Conservation (phyloP, 1,284 basidiomycete species). For the Trichosporon coremiiforme region DNA sequence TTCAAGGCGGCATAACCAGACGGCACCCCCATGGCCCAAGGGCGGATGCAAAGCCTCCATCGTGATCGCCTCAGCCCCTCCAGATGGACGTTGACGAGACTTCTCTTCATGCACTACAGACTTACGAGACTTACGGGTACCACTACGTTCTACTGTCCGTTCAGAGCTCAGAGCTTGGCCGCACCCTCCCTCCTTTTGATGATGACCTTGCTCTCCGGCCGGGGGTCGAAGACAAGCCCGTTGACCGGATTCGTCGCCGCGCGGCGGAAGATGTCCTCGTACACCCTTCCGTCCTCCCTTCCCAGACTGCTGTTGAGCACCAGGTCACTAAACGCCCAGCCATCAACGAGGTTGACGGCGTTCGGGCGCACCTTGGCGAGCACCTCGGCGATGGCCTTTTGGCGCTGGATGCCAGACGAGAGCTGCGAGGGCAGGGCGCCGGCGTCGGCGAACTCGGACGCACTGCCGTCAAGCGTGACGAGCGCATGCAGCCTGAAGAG, state of each 20-base stretch:
- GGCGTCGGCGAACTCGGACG: slow-evolving; percentile 59
- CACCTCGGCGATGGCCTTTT: slow-evolving; percentile 17
- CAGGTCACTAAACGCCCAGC: slow-evolving; percentile 61
- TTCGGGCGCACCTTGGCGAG: slow-evolving; percentile 18
- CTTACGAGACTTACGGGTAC: no score
- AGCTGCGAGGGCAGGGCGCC: slow-evolving; percentile 54
- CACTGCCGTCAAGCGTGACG: slow-evolving; percentile 56
- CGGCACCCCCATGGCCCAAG: no score
- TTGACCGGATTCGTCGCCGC: slow-evolving; percentile 32
- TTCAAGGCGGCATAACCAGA: no score
- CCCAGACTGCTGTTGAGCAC: slow-evolving; percentile 63
- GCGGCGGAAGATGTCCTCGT: slow-evolving; percentile 58
- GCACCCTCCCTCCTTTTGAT: slow-evolving; percentile 1
- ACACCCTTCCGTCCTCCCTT: slow-evolving; percentile 58
- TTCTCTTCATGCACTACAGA: no score
- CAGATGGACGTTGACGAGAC: no score
- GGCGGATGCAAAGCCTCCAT: no score
- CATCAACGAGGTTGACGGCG: slow-evolving; percentile 58
- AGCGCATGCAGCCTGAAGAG: slow-evolving; percentile 58
- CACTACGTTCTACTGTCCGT: no score
- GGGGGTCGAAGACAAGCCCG: slow-evolving; percentile 25
- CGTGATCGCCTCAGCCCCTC: no score
- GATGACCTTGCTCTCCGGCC: slow-evolving; percentile 20
- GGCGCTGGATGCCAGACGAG: slow-evolving; percentile 17
- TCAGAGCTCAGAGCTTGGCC: slow-evolving; percentile 22